phyloP scores from a whole-genome alignment of 2,329 filamentous ascomycete genomes.

The Colletotrichum viniferum region DNA sequence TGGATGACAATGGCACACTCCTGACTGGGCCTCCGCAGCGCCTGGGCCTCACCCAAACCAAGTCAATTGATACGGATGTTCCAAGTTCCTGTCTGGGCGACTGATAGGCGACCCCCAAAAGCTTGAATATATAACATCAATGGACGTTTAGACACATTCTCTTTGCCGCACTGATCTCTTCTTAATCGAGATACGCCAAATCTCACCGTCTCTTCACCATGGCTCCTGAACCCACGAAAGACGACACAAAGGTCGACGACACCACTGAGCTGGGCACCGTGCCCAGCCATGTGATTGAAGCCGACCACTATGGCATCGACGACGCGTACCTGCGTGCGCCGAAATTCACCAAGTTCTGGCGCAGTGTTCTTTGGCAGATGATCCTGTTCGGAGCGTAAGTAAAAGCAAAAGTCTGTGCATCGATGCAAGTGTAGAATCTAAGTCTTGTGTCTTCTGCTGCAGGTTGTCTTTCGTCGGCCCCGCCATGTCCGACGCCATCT shows the following conservation, averaged over 20 bases:
- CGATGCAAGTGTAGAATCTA: not conserved
- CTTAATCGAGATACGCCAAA: not conserved
- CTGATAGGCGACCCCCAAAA: not conserved
- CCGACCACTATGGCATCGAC: not conserved
- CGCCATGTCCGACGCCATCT: constrained; percentile 15
- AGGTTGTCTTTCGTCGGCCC: constrained; percentile 11
- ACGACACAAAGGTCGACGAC: not conserved
- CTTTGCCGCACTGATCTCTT: not conserved
- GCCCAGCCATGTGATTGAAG: not conserved
- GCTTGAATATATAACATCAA: not conserved
- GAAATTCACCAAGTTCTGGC: not conserved
- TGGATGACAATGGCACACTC: not conserved
- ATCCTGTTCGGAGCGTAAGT: constrained; percentile 10
- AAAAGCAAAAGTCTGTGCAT: not conserved
- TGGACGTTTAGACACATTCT: not conserved
- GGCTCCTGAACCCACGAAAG: not conserved
- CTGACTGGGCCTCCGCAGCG: not conserved
- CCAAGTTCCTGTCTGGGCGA: not conserved
- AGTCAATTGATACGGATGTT: not conserved
- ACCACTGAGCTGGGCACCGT: not conserved
- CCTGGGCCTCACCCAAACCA: not conserved
- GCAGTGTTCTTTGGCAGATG: constrained; percentile 11
- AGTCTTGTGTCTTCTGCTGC: not conserved
- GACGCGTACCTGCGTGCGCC: not conserved
- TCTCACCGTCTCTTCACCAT: not conserved